Evolutionary conservation across 2,329 filamentous ascomycete genomes (phyloP), one percentile per base, ranked within the genome.

Genomic region (Venturia effusa): DNA sequence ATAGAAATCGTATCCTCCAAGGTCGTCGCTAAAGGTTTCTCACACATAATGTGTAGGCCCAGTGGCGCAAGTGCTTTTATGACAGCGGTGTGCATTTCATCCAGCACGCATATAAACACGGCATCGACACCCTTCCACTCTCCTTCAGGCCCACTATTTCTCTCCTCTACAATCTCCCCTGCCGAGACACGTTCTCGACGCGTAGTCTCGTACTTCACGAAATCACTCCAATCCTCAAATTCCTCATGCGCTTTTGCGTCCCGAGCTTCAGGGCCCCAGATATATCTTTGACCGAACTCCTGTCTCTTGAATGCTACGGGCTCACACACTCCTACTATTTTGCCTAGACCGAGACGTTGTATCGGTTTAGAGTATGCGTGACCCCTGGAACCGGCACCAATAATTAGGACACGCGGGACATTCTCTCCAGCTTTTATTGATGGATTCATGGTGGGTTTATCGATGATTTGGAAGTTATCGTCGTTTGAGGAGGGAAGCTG

Each of bases 21-120:
- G 0, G 84, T 88, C 27, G 90, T 91, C 0, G 92, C 90, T 63
- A 99, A 78, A 2, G 94, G 94, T 77, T 99, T 99, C 80, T 99
- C 94, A 73, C 92, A 95, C 81, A 97, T 89, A 67, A 97, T 85
- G 74, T 97, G 92, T 59, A 97, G 77, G 2, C 80, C 83, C 72
- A 79, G 76, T 15, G 83, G 83, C 1, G 89, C 87, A 62, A 96
- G 80, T 1, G 85, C 88, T 54, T 87, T 81, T 27, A 96, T 83
- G 59, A 93, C 90, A 64, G 92, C 87, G 61, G 86, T 86, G 74
- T 99, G 94, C 77, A 90, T 87, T 75, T 96, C 89, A 74, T 99
- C 94, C 11, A 93, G 81, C 1, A 95, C 91, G 73, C 86, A 89
- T 57, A 90, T 81, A 68, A 89, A 87, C 17, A 85, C 81, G 0